A percentile compares a stretch with the other conserved stretches of the same genome.
Conservation (phyloP, 208 protist genomes). For the Leishmania guyanensis region DNA sequence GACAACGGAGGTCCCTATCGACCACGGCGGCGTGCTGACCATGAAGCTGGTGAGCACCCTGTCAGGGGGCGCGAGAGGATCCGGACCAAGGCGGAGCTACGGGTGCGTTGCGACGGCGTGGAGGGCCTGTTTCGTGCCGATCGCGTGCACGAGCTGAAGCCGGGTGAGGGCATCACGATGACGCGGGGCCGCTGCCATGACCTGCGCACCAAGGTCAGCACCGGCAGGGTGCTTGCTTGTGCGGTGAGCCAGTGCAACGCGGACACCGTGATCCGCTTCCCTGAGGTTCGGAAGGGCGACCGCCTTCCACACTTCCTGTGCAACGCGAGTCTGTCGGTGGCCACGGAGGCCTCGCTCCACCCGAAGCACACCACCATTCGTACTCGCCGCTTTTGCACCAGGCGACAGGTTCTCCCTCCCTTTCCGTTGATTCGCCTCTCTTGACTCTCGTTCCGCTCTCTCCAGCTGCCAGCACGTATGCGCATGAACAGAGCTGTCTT, state of each 20-base stretch:
- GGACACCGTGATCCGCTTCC: conserved; percentile 20
- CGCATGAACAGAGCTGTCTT: no score
- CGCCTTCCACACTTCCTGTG: conserved; percentile 20
- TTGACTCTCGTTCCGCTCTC: no score
- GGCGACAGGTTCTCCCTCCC: neutral
- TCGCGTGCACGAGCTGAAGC: conserved; percentile 20
- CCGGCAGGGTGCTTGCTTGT: conserved; percentile 13
- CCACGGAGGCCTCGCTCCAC: neutral
- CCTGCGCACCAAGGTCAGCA: conserved; percentile 17
- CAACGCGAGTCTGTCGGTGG: conserved; percentile 18
- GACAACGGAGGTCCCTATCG: conserved; percentile 27
- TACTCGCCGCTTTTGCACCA: neutral
- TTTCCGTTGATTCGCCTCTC: no score
- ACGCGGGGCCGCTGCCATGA: conserved; percentile 23
- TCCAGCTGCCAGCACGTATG: no score
- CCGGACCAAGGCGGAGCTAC: conserved; percentile 12
- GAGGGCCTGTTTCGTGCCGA: conserved; percentile 13
- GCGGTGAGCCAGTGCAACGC: conserved; percentile 25
- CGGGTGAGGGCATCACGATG: conserved; percentile 22
- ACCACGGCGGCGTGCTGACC: conserved; percentile 22
- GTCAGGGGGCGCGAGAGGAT: conserved; percentile 16
- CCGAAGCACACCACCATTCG: no score
- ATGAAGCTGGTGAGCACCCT: conserved; percentile 11
- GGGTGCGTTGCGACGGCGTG: conserved; percentile 20
- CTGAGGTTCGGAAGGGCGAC: conserved; percentile 22